phyloP scores from a whole-genome alignment of 1,284 basidiomycete species.

The Heterobasidion irregulare region DNA sequence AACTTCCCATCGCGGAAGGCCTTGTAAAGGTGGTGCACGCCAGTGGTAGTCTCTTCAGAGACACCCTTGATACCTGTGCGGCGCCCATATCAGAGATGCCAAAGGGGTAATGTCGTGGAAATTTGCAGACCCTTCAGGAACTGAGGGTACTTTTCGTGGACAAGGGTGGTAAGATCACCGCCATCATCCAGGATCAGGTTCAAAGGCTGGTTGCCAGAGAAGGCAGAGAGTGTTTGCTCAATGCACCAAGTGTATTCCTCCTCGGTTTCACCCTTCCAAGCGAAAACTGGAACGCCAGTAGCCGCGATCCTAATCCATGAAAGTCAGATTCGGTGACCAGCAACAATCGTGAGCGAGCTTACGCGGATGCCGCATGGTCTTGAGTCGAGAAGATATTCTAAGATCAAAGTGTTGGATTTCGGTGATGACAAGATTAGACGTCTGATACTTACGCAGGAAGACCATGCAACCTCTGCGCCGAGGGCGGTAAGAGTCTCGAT shows the following conservation, averaged over 20 bases:
- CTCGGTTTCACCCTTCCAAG: constrained; percentile 99
- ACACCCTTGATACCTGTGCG: constrained; percentile 79
- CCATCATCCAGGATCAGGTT: constrained; percentile 99
- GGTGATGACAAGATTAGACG: not conserved
- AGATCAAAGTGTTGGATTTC: constrained; percentile 4
- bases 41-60: constrained; percentile 99
- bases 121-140: constrained; percentile 57
- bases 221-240: constrained; percentile 88
- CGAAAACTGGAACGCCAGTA: constrained; percentile 96
- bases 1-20: constrained; percentile 92
- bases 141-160: constrained; percentile 96
- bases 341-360: constrained; percentile 22
- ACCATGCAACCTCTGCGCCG: constrained; percentile 98
- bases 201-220: constrained; percentile 71
- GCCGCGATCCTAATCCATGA: constrained; percentile 67
- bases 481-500: constrained; percentile 94
- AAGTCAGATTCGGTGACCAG: not conserved
- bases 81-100: constrained; percentile 1
- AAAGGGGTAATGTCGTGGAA: not conserved
- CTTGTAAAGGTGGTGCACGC: constrained; percentile 99
- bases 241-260: constrained; percentile 99
- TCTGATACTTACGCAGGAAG: constrained; percentile 74
- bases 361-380: constrained; percentile 97
- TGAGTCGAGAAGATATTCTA: constrained; percentile 99
- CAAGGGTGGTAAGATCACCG: constrained; percentile 92